Conservation (phyloP, 176 grass and related monocot genomes). For the Carex scoparia region DNA sequence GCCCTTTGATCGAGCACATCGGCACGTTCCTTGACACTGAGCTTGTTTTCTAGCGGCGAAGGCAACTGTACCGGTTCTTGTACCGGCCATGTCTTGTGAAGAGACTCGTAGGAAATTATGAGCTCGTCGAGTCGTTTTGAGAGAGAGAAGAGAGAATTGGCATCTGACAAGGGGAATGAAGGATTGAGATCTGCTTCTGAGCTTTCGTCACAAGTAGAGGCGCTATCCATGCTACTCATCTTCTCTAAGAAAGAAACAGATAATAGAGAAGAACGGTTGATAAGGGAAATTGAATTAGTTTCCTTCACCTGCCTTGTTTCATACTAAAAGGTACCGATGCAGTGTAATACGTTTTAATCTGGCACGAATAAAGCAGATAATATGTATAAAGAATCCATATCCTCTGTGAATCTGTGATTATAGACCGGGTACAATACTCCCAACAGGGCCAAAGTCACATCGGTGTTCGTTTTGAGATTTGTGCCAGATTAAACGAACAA, state of each 20-base stretch:
- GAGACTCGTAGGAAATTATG: conserved; percentile 44
- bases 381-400: too few species aligned
- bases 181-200: conserved; percentile 49
- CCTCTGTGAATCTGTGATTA: too few species aligned
- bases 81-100: conserved; percentile 45
- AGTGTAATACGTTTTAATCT: too few species aligned
- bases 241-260: neutral
- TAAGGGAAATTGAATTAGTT: neutral
- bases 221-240: conserved; percentile 44
- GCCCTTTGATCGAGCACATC: conserved; percentile 27
- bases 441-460: too few species aligned
- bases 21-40: conserved; percentile 33
- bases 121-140: conserved; percentile 60
- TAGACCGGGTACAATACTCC: too few species aligned
- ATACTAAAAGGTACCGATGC: too few species aligned
- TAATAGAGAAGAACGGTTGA: neutral
- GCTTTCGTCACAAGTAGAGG: conserved; percentile 58
- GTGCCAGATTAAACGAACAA: too few species aligned
- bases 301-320: too few species aligned
- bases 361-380: too few species aligned
- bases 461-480: too few species aligned
- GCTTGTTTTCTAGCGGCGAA: conserved; percentile 42
- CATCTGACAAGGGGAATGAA: conserved; percentile 7
- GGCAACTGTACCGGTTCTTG: conserved; percentile 26
- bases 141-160: conserved; percentile 35